Base-by-base conservation (phyloP, 148 eudicot species). In the Rhododendron griersonianum region DNA sequence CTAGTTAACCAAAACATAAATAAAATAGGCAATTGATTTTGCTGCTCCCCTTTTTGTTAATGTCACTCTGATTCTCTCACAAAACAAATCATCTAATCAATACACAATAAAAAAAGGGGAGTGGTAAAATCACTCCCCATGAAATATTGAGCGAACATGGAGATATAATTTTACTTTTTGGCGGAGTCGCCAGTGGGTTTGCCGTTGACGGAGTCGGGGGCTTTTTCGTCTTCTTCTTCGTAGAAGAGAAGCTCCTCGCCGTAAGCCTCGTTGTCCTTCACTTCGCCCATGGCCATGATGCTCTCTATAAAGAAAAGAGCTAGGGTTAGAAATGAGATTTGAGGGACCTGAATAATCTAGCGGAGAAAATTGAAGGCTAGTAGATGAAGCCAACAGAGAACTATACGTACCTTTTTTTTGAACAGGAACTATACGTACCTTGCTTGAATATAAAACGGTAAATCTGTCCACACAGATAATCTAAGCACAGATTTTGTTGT, bases 171-270 rank as follows among this genome's bases (percentile, higher is more conserved):
- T 81, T 85, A 92, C 94, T 92, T 92, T 77, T 92, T 92, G 83
- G 79, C 91, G 30, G 94, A 83, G 48, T 91, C 92, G 87, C 88
- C 90, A 77, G 75, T 82, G 83, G 90, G 57, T 78, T 91, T 92
- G 19, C 83, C 90, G 63, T 78, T 87, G 65, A 80, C 88, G 19
- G 90, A 83, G 23, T 92, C 91, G 53, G 87, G 92, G 45, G 90
- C 91, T 63, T 91, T 92, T 11, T 92, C 92, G 51, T 92, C 94
- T 63, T 92, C 94, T 33, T 92, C 94, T 50, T 92, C 92, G 86
- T 92, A 92, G 86, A 91, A 92, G 78, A 92, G 89, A 44, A 92
- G 91, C 91, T 92, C 94, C 83, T 92, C 94, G 44, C 89, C 94
- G 87, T 92, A 92, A 28, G 87, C 92, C 14, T 92, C 92, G 91